Evolutionary conservation across 116 monocot species (phyloP).

Genomic region (Zostera marina): DNA sequence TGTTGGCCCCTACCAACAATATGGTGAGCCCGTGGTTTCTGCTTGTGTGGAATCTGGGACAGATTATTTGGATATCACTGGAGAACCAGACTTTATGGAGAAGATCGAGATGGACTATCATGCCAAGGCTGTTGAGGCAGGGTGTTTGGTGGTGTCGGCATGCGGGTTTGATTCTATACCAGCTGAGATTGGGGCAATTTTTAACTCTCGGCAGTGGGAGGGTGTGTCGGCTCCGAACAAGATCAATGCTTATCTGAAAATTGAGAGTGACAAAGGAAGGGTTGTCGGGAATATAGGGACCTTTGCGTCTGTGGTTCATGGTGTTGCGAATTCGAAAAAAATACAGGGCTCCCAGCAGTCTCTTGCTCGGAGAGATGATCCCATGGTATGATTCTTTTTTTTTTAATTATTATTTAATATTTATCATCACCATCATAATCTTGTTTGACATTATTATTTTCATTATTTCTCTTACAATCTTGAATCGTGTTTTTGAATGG

Average conservation of each 20-base stretch:
- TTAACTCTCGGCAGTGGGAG: slow-evolving; percentile 59
- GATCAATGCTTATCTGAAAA: slow-evolving; percentile 57
- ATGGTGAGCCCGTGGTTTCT: slow-evolving; percentile 5
- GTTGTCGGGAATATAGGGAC: slow-evolving; percentile 81
- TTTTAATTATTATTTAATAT: slow-evolving; percentile 2
- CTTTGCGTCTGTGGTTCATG: slow-evolving; percentile 73
- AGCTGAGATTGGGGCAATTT: slow-evolving; percentile 83
- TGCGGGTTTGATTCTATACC: slow-evolving; percentile 88
- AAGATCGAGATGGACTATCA: too few relatives aligned
- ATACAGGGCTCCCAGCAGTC: slow-evolving; percentile 65
- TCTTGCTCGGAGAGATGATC: slow-evolving; percentile 43
- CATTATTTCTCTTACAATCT: too few relatives aligned
- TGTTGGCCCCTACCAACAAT: background rate
- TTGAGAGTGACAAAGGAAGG: slow-evolving; percentile 63
- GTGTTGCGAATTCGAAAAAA: slow-evolving; percentile 45
- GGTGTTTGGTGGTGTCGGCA: slow-evolving; percentile 10
- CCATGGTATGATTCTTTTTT: slow-evolving; percentile 21
- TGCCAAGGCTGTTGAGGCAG: too few relatives aligned
- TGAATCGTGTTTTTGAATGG: too few relatives aligned
- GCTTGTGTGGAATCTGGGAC: slow-evolving; percentile 64
- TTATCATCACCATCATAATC: too few relatives aligned
- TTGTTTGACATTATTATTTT: too few relatives aligned
- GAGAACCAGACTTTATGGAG: too few relatives aligned
- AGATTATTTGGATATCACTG: slow-evolving; percentile 1
- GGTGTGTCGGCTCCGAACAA: slow-evolving; percentile 21